Evolutionary conservation across 495 filamentous ascomycete genomes (phyloP).

Genomic region (Parathielavia appendiculata): DNA sequence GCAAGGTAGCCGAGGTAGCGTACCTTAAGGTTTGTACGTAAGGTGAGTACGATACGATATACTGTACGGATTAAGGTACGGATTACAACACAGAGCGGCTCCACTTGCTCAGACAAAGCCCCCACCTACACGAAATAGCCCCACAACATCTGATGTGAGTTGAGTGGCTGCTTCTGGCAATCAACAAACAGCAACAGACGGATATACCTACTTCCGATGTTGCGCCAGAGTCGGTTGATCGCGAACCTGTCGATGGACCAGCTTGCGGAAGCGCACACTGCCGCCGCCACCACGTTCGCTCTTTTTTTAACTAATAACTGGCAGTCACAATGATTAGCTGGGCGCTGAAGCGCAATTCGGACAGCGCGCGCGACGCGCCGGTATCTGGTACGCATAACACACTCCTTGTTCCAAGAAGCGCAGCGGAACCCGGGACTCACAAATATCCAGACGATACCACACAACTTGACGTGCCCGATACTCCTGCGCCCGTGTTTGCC

Average conservation of each 20-base stretch:
- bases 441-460: slow-evolving; percentile 39
- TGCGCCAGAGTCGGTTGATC: not conserved
- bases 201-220: not conserved
- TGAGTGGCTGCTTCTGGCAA: slow-evolving; percentile 13
- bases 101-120: not conserved
- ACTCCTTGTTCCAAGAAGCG: too few species aligned
- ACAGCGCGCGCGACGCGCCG: slow-evolving; percentile 31
- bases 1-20: too few species aligned
- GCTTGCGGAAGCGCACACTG: not conserved
- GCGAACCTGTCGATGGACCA: not conserved
- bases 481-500: slow-evolving; percentile 89
- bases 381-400: slow-evolving; percentile 20
- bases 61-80: too few species aligned
- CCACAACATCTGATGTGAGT: slow-evolving; percentile 11
- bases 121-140: not conserved
- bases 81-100: not conserved
- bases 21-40: too few species aligned
- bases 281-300: not conserved
- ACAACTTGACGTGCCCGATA: slow-evolving; percentile 70
- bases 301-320: not conserved
- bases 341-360: slow-evolving; percentile 43
- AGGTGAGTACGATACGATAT: too few species aligned
- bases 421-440: slow-evolving; percentile 14
- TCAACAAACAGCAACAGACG: slow-evolving; percentile 12
- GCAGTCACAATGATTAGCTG: slow-evolving; percentile 50